Evolutionary conservation across 179 eudicot genomes (phyloP), one percentile per base, ranked within the genome.

Genomic region (Vitellaria paradoxa): DNA sequence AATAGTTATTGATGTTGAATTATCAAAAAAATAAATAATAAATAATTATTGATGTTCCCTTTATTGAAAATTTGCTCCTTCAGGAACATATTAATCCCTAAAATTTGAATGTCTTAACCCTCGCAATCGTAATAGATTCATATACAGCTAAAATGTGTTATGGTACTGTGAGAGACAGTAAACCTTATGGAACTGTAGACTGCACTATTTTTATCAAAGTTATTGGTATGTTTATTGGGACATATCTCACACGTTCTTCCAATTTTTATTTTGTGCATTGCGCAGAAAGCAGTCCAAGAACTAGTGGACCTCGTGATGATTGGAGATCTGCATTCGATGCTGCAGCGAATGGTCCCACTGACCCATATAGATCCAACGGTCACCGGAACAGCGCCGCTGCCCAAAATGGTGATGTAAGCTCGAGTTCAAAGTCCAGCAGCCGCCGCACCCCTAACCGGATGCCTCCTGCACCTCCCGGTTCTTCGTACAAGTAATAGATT

Each of bases 321-420:
- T 96, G 99, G 99, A 96, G 99, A 86, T 82, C 86, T 65, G 99
- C 99, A 64, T 94, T 96, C 74, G 99, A 96, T 78, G 88, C 94
- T 75, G 99, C 98, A 82, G 98, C 95, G 5, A 92, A 94, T 77
- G 98, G 98, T 9, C 84, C 91, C 7, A 37, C 89, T 4, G 93
- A 87, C 17, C 74, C 18, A 77, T 42, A 78, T 61, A 85, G 89
- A 18, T 85, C 91, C 77, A 90, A 76, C 46, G 86, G 92, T 66
- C 93, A 96, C 11, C 84, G 97, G 66, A 67, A 87, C 85, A 94
- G 97, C 72, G 98, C 92, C 75, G 91, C 99, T 8, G 72, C 93
- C 0, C 88, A 93, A 80, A 94, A 96, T 52, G 98, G 98, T 46
- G 99, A 94, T 85, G 59, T 76, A 42, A 82, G 78, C 79, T 84